Conservation (phyloP, 495 filamentous ascomycete species). For the Extremus antarcticus region DNA sequence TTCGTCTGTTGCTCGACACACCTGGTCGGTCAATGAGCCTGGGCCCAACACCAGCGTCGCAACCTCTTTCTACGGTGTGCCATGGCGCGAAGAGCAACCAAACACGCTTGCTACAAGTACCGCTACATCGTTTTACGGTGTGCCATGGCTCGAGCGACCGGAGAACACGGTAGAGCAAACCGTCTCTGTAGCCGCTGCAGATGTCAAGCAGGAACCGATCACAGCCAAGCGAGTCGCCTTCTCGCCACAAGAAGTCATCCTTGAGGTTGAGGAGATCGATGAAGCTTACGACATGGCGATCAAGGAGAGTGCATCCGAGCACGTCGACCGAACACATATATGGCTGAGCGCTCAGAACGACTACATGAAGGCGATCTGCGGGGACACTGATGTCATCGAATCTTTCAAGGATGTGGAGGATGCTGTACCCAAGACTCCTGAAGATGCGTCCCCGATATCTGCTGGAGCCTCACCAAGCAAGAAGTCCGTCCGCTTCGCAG, state of each 20-base stretch:
- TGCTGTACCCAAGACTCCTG: constrained; percentile 20
- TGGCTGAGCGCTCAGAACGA: constrained; percentile 73
- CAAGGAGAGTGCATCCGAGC: constrained; percentile 49
- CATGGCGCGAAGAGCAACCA: constrained; percentile 22
- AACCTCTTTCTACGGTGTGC: constrained; percentile 20
- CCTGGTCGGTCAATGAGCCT: constrained; percentile 52
- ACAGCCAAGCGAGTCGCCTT: constrained; percentile 23
- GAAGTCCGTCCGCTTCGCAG: constrained; percentile 69
- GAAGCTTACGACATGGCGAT: constrained; percentile 58
- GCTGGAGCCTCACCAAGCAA: constrained; percentile 31
- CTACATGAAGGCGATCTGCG: constrained; percentile 60
- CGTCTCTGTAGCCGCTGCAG: constrained; percentile 42
- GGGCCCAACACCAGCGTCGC: constrained; percentile 28
- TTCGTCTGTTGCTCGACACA: constrained; percentile 52
- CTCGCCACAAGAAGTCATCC: constrained; percentile 22
- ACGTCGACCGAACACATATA: constrained; percentile 65
- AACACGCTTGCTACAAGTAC: constrained; percentile 58
- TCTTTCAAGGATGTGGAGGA: constrained; percentile 31
- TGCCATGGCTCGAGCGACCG: constrained; percentile 52
- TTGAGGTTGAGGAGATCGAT: constrained; percentile 37
- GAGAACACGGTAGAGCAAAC: constrained; percentile 54
- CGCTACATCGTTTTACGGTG: constrained; percentile 73
- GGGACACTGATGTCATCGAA: constrained; percentile 43
- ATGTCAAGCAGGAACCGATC: constrained; percentile 4
- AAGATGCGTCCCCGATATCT: neutral